These are phyloP conservation scores for Colletotrichum cuscutae DNA, from an alignment of 2,329 filamentous ascomycete species.

Conservation along the genomic window DNA sequence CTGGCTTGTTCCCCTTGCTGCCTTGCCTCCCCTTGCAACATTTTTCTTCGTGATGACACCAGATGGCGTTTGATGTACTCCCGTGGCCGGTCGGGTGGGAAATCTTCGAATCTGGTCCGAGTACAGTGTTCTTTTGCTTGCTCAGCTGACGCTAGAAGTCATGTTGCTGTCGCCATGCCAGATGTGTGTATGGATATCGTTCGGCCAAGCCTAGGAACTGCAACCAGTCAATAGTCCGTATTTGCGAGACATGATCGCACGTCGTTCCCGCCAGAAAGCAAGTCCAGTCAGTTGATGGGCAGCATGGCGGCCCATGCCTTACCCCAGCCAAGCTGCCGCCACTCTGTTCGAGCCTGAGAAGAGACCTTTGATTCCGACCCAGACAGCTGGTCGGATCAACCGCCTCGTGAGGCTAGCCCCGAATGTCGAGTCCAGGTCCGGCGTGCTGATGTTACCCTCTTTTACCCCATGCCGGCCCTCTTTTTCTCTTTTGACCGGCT, in stretches of 20 bases:
- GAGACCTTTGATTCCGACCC: slow-evolving; percentile 26
- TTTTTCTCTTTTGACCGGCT: slow-evolving; percentile 24
- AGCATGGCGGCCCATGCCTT: slow-evolving; percentile 20
- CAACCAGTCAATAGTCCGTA: slow-evolving; percentile 29
- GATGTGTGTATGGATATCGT: not conserved
- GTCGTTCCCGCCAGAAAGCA: slow-evolving; percentile 18
- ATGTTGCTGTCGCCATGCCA: slow-evolving; percentile 1
- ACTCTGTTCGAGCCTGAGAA: slow-evolving; percentile 22
- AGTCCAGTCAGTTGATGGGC: slow-evolving; percentile 6
- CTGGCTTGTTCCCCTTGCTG: not conserved
- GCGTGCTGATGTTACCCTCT: slow-evolving; percentile 25
- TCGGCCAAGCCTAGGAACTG: slow-evolving; percentile 23
- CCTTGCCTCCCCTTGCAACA: slow-evolving; percentile 5
- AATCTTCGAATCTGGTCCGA: slow-evolving; percentile 11
- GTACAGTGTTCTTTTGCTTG: not conserved
- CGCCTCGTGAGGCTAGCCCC: slow-evolving; percentile 31
- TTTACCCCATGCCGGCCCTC: slow-evolving; percentile 31
- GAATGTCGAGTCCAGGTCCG: slow-evolving; percentile 23
- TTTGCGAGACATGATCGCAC: slow-evolving; percentile 25
- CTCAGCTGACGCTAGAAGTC: slow-evolving; percentile 30
- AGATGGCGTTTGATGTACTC: slow-evolving; percentile 28
- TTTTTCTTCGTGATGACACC: not conserved
- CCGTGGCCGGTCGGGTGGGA: slow-evolving; percentile 24
- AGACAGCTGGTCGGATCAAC: slow-evolving; percentile 25
- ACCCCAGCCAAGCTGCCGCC: slow-evolving; percentile 12